Evolutionary conservation across 2,329 filamentous ascomycete genomes (phyloP).

Genomic region (Fusarium sp.): DNA sequence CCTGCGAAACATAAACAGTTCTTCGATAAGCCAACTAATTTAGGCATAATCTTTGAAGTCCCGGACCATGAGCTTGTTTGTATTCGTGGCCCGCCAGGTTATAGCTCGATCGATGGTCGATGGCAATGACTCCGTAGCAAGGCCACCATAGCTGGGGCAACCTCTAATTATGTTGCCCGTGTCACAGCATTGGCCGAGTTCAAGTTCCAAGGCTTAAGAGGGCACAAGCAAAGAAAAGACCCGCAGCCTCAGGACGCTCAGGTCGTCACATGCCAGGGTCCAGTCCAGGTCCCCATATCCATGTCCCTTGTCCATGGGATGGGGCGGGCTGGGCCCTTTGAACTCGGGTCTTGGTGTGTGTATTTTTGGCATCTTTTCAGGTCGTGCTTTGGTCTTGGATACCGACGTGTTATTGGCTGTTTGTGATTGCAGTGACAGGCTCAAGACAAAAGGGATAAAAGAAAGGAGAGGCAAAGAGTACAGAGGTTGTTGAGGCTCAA

Average conservation of each 20-base stretch:
- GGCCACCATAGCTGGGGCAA: background rate
- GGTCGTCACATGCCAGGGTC: constrained; percentile 16
- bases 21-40: background rate
- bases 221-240: constrained; percentile 9
- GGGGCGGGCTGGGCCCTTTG: background rate
- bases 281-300: background rate
- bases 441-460: constrained; percentile 1
- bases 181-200: constrained; percentile 1
- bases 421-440: background rate
- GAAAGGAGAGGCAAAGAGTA: background rate
- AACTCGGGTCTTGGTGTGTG: background rate
- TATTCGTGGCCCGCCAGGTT: background rate
- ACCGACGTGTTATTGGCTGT: constrained; percentile 15
- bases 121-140: too few relatives aligned
- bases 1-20: background rate
- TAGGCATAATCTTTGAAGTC: background rate
- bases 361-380: constrained; percentile 39
- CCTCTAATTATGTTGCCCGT: background rate
- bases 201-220: background rate
- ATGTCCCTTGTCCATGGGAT: constrained; percentile 4
- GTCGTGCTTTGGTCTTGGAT: constrained; percentile 11
- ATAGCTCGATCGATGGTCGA: background rate
- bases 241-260: constrained; percentile 21
- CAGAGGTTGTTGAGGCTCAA: constrained; percentile 7
- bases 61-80: background rate